Percentiles rank a stretch among this genome's conserved stretches.
Evolutionary conservation across 352 stramenopile species (phyloP).

Genomic region (Achlya hypogyna): DNA sequence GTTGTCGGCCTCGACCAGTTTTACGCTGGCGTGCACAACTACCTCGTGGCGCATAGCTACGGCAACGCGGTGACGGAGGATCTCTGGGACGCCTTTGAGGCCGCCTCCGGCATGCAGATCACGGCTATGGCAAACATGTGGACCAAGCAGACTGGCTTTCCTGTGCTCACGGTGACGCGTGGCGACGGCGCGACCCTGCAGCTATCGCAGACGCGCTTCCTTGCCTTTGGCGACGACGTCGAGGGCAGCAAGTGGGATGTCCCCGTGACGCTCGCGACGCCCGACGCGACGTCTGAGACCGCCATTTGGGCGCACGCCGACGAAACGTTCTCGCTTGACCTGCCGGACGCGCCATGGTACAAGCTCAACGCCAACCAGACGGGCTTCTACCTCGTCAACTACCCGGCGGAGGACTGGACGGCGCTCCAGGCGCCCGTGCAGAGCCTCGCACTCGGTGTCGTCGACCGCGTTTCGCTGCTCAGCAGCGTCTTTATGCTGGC

Average conservation of each 20-base stretch:
- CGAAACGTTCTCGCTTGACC: neutral
- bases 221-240: slow-evolving; percentile 72
- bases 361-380: slow-evolving; percentile 95
- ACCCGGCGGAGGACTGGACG: slow-evolving; percentile 77
- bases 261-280: slow-evolving; percentile 62
- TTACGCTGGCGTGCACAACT: slow-evolving; percentile 84
- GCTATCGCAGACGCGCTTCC: slow-evolving; percentile 89
- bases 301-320: slow-evolving; percentile 34
- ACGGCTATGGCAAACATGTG: slow-evolving; percentile 87
- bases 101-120: slow-evolving; percentile 86
- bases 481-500: slow-evolving; percentile 91
- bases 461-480: slow-evolving; percentile 91
- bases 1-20: slow-evolving; percentile 68
- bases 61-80: slow-evolving; percentile 92
- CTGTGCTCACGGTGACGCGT: slow-evolving; percentile 76
- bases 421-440: slow-evolving; percentile 58
- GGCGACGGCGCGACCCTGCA: slow-evolving; percentile 39
- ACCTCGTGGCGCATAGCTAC: slow-evolving; percentile 91
- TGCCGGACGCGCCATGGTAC: slow-evolving; percentile 56
- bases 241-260: slow-evolving; percentile 67
- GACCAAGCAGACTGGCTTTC: slow-evolving; percentile 93
- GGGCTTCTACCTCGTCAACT: slow-evolving; percentile 93
- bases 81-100: slow-evolving; percentile 90
- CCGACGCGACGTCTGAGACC: slow-evolving; percentile 34
- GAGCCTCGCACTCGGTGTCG: slow-evolving; percentile 44